Evolutionary conservation across 208 protist genomes (phyloP), one percentile per base, ranked within the genome.

Genomic region (Leishmania gerbilli): DNA sequence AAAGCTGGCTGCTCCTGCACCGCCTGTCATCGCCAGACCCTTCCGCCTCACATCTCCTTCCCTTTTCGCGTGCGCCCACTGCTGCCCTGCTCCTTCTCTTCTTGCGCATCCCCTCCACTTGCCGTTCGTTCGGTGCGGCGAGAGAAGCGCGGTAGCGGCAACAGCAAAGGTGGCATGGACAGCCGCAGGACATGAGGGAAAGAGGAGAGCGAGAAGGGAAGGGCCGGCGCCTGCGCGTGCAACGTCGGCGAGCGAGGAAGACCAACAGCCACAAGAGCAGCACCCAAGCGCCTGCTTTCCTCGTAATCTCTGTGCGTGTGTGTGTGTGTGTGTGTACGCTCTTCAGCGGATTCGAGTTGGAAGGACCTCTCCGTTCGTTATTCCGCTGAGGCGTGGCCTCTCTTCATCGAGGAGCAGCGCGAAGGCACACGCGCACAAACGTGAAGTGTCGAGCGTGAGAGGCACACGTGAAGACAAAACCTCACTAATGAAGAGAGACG

Each of bases 321-420:
- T 9, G 42, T 51, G 67, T 72, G 42, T 72, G 42, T 68, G 40
- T 79, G 40, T 71, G 34, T 79, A 53, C 45, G n/a, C 24, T 27
- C 31, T 9, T 67, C 60, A 67, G 56, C 19, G 56, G 56, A 62
- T n/a, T 24, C 56, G 56, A 62, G 56, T 62, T n/a, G 56, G 56
- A n/a, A n/a, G 24, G 24, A 62, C 24, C 56, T 62, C 56, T 67
- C 27, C 51, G 4, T 11, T 19, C 51, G 51, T 19, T 55, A 55
- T 55, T 55, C 17, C 17, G 51, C 21, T 19, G 51, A 55, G 15
- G 51, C 1, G 17, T 55, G 51, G 51, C 51, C 11, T 55, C 51
- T 19, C 51, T 17, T 55, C 15, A 19, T 55, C 11, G 51, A 55
- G 51, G 51, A 17, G 51, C 51, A 15, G 51, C 51, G 51, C 17